These are phyloP conservation scores for Teratosphaeriaceae sp. DNA, from an alignment of 2,329 filamentous ascomycete genomes.

Conservation along the genomic window DNA sequence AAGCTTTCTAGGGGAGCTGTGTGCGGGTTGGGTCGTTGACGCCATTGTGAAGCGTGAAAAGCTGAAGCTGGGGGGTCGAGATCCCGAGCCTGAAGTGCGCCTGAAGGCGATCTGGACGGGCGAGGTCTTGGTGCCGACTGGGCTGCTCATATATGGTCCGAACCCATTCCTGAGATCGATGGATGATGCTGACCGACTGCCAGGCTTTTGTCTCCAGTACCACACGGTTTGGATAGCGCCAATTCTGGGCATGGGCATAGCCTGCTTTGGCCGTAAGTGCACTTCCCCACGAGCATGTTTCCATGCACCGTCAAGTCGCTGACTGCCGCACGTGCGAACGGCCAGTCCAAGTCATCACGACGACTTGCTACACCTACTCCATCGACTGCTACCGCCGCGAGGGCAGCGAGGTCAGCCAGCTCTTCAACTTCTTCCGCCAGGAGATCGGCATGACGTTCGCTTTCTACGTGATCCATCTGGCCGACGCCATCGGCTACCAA, in stretches of 20 bases:
- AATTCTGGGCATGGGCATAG: constrained; percentile 32
- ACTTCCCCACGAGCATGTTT: no score
- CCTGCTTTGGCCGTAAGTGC: constrained; percentile 21
- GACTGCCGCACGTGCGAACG: no score
- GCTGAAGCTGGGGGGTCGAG: constrained; percentile 17
- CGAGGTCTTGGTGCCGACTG: constrained; percentile 19
- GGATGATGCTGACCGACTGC: constrained; percentile 1
- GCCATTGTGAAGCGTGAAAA: constrained; percentile 24
- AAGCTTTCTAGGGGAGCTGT: constrained; percentile 20
- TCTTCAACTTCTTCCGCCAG: constrained; percentile 30
- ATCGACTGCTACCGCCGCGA: constrained; percentile 35
- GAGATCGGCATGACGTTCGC: constrained; percentile 29
- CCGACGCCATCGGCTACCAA: neutral
- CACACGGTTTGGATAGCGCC: constrained; percentile 29
- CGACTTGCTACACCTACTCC: constrained; percentile 30
- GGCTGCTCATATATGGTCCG: constrained; percentile 20
- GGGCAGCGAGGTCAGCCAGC: constrained; percentile 28
- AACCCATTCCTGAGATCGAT: neutral
- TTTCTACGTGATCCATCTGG: constrained; percentile 24
- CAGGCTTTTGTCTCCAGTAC: constrained; percentile 24
- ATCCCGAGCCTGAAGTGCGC: constrained; percentile 26
- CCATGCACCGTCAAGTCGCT: no score
- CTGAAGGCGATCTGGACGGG: constrained; percentile 28
- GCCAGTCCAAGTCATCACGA: constrained; percentile 30
- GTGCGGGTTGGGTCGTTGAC: constrained; percentile 21